Evolutionary conservation across 371 early-diverging fungal species (phyloP), one percentile per base, ranked within the genome.

Genomic region (Entomophthora muscae): DNA sequence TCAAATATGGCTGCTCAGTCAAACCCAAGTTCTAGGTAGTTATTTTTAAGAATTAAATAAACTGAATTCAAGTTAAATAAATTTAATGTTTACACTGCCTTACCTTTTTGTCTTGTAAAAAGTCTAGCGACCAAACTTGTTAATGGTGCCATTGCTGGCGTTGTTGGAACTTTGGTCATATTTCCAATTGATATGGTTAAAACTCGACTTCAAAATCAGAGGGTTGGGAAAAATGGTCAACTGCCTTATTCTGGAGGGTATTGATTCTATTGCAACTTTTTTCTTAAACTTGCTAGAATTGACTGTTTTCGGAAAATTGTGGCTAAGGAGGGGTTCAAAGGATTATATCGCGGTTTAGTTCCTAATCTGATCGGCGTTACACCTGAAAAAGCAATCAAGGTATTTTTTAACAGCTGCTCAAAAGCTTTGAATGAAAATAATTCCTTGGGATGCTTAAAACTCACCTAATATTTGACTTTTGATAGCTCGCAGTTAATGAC

Each of bases 281-380:
- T n/a, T 55, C n/a, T 24, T 24, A 22, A 55, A 12, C 28, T 24
- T 7, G 12, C 22, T 13, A 61, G 23, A 24, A 26, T 23, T 26
- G 61, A 61, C 27, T 61, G 61, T 33, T 61, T 61, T 22, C 31
- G 30, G 1, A 61, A 61, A 61, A 91, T 91, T 26, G 32, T 61
- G 55, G 85, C 81, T 71, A 77, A 81, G 32, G 96, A 92, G 74
- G 98, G 98, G 42, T 59, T 92, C 53, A 72, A n/a, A 24, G 95
- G 95, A 66, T 76, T 94, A 63, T 98, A 98, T 78, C 87, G 91
- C 57, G 98, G 98, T 65, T 85, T 95, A 83, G 77, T 88, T 2
- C 86, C 96, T 12, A 92, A 93, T 28, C 75, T 98, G 26, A 81
- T 90, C 61, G 93, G 94, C 63, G 87, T 90, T 26, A 90, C 93